phyloP scores from a whole-genome alignment of 306 rosid species.

The Cicer chorassanicum region DNA sequence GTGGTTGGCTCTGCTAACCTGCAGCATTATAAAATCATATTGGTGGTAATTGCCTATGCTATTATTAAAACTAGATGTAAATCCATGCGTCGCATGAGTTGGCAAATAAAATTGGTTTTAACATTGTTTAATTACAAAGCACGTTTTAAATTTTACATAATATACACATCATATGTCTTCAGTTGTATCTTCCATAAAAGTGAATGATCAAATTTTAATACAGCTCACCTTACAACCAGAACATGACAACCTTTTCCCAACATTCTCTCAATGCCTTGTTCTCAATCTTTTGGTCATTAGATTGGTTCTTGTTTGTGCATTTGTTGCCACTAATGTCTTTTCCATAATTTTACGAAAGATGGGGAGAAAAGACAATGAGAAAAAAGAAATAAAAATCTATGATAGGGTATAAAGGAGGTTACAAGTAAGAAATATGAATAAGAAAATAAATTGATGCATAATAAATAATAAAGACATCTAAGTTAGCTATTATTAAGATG shows the following conservation, averaged over 20 bases:
- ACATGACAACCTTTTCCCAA: slow-evolving; percentile 6
- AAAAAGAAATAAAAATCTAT: neutral
- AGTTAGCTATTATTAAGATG: neutral
- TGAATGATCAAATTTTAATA: neutral
- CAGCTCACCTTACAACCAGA: slow-evolving; percentile 4
- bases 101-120: neutral
- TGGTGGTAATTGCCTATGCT: neutral
- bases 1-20: slow-evolving; percentile 20
- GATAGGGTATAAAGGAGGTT: neutral
- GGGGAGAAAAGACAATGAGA: neutral
- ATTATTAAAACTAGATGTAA: slow-evolving; percentile 1
- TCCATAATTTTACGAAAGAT: neutral
- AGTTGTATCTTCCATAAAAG: neutral
- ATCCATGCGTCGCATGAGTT: neutral
- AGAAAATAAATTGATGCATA: slow-evolving; percentile 18
- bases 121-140: slow-evolving; percentile 1
- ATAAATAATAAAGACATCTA: neutral
- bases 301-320: slow-evolving; percentile 13
- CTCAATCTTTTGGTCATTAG: neutral
- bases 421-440: neutral
- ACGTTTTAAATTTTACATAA: neutral
- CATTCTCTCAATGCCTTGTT: neutral
- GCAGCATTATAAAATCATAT: slow-evolving; percentile 31
- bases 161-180: neutral
- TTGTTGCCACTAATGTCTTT: neutral